These are phyloP conservation scores for Sphagnum tenellum DNA, from an alignment of 225 moss, liverwort and hornwort species.

Conservation along the genomic window DNA sequence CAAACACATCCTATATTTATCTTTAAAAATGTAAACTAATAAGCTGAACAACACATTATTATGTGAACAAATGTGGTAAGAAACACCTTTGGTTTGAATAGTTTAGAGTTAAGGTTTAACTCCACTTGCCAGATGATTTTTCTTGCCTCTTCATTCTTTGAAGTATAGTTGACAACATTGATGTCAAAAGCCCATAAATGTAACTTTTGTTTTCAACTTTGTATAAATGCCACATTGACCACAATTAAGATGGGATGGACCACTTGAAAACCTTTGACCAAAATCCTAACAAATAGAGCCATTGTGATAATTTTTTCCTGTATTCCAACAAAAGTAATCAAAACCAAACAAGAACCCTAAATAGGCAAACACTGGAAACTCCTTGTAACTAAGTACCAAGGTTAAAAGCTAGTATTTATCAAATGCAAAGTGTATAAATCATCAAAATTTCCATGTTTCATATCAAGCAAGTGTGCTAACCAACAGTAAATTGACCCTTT, in stretches of 20 bases:
- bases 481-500: no score
- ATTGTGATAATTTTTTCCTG: constrained; percentile 75
- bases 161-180: constrained; percentile 68
- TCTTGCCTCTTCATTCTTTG: constrained; percentile 60
- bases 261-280: constrained; percentile 64
- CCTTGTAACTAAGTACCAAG: no score
- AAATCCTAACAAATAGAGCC: constrained; percentile 60
- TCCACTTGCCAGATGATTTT: constrained; percentile 57
- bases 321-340: constrained; percentile 9
- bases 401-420: no score
- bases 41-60: no score
- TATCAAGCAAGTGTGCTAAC: no score
- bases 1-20: no score
- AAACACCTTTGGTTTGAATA: constrained; percentile 64
- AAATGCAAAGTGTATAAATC: no score
- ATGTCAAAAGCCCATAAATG: constrained; percentile 50
- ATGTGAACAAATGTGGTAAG: constrained; percentile 86
- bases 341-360: neutral
- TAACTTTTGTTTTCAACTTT: constrained; percentile 73
- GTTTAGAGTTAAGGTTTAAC: constrained; percentile 32
- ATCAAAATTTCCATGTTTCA: no score
- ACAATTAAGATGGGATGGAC: constrained; percentile 66
- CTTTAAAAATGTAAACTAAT: no score
- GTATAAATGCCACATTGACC: constrained; percentile 48
- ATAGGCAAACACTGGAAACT: no score